Evolutionary conservation across 2,329 filamentous ascomycete species (phyloP).

Genomic region (Xylariales sp.): DNA sequence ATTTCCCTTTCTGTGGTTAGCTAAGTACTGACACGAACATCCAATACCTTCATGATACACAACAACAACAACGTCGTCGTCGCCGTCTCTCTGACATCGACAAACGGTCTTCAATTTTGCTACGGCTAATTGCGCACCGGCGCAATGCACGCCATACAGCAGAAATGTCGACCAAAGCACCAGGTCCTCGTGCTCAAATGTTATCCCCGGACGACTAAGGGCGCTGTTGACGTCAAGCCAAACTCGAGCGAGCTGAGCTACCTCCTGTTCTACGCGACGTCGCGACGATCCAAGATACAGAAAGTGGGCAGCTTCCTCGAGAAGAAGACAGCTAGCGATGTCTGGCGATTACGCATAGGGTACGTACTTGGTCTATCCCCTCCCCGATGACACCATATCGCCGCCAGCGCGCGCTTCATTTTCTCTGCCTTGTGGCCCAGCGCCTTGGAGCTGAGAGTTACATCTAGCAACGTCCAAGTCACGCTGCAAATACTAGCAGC

Average conservation of each 20-base stretch:
- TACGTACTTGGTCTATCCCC: conserved; percentile 35
- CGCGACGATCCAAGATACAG: conserved; percentile 88
- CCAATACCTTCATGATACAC: background rate
- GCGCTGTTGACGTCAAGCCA: conserved; percentile 85
- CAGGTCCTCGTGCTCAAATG: conserved; percentile 95
- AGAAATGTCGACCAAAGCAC: conserved; percentile 84
- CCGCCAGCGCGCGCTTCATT: background rate
- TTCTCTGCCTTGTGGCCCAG: no score
- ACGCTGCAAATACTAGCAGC: conserved; percentile 89
- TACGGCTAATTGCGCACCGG: conserved; percentile 14
- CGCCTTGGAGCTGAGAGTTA: no score
- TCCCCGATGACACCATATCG: background rate
- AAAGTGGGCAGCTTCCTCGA: conserved; percentile 95
- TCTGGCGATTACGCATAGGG: conserved; percentile 85
- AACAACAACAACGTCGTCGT: background rate
- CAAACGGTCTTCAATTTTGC: background rate
- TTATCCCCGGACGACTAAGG: conserved; percentile 90
- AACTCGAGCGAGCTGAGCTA: conserved; percentile 97
- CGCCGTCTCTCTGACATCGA: background rate
- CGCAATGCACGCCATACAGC: conserved; percentile 60
- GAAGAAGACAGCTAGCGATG: conserved; percentile 87
- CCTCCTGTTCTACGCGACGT: conserved; percentile 93
- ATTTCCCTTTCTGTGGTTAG: no score
- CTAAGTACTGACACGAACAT: no score
- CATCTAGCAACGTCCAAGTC: conserved; percentile 78